Percentiles rank a stretch among this genome's conserved stretches.
Conservation (phyloP, 371 early-diverging fungal genomes). For the Lichtheimia hyalospora region DNA sequence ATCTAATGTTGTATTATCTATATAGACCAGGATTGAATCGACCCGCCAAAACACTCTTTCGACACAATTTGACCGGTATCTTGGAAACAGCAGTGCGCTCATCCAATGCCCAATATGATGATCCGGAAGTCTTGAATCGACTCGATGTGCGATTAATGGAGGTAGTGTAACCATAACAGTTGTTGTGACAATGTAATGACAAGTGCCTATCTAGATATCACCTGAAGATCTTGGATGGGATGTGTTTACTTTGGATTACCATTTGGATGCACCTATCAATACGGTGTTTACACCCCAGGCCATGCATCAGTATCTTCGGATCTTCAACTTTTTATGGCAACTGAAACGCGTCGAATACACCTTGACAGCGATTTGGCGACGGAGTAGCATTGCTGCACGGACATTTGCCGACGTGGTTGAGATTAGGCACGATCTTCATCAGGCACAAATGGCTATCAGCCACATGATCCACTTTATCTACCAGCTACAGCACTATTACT, state of each 20-base stretch:
- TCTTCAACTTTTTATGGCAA: constrained; percentile 89
- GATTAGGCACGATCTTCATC: constrained; percentile 54
- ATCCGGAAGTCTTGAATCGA: constrained; percentile 73
- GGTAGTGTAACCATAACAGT: no score
- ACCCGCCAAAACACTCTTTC: constrained; percentile 76
- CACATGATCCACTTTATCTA: constrained; percentile 94
- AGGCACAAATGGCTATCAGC: constrained; percentile 64
- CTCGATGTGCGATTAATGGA: constrained; percentile 77
- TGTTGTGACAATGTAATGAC: no score
- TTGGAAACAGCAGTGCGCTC: constrained; percentile 87
- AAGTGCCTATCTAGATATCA: constrained; percentile 44
- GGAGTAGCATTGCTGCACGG: constrained; percentile 70
- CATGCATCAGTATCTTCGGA: constrained; percentile 79
- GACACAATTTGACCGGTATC: constrained; percentile 86
- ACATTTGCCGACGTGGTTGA: constrained; percentile 34
- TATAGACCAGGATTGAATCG: constrained; percentile 61
- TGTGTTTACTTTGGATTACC: constrained; percentile 87
- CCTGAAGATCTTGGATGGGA: constrained; percentile 88
- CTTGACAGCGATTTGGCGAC: constrained; percentile 76
- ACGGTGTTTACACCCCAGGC: constrained; percentile 76
- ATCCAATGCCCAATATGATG: constrained; percentile 89
- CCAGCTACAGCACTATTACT: constrained; percentile 87
- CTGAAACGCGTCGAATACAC: constrained; percentile 86
- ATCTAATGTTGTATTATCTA: no score
- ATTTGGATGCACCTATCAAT: constrained; percentile 80